These are phyloP conservation scores for Castanea sativa DNA, from an alignment of 306 rosid genomes.

Conservation along the genomic window DNA sequence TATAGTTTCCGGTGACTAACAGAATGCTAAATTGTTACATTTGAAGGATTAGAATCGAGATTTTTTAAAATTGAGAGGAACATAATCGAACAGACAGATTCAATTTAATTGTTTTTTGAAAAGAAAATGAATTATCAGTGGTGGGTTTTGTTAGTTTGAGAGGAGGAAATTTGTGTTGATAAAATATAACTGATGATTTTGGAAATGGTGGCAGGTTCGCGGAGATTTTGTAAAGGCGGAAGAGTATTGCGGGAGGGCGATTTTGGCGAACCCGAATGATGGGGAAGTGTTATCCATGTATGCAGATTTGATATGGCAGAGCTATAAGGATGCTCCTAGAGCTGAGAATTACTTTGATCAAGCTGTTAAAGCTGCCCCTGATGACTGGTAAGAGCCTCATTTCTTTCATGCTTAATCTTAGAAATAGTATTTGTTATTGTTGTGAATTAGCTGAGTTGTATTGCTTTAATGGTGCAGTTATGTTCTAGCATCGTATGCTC, in stretches of 20 bases:
- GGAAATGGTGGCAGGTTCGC: slow-evolving; percentile 40
- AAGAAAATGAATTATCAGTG: too few relatives aligned
- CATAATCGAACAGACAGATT: too few relatives aligned
- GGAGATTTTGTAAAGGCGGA: slow-evolving; percentile 68
- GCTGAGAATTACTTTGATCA: slow-evolving; percentile 67
- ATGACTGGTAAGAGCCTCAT: slow-evolving; percentile 53
- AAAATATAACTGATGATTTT: background rate
- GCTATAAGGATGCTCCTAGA: slow-evolving; percentile 66
- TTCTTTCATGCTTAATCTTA: background rate
- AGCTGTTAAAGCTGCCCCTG: slow-evolving; percentile 75
- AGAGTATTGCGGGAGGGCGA: slow-evolving; percentile 86
- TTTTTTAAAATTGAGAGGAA: too few relatives aligned
- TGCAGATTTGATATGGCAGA: slow-evolving; percentile 78
- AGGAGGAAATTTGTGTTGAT: background rate
- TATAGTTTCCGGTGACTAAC: too few relatives aligned
- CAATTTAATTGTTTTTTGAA: too few relatives aligned
- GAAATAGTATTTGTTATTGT: background rate
- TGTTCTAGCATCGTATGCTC: slow-evolving; percentile 83
- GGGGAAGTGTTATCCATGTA: slow-evolving; percentile 61
- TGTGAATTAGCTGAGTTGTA: slow-evolving; percentile 11
- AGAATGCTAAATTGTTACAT: too few relatives aligned
- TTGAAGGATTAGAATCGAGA: too few relatives aligned
- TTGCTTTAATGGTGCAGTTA: slow-evolving; percentile 50
- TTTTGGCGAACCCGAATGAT: slow-evolving; percentile 71
- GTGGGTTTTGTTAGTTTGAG: background rate